Base-by-base conservation (phyloP, 768 basidiomycete species). In the Heimioporus sp. region DNA sequence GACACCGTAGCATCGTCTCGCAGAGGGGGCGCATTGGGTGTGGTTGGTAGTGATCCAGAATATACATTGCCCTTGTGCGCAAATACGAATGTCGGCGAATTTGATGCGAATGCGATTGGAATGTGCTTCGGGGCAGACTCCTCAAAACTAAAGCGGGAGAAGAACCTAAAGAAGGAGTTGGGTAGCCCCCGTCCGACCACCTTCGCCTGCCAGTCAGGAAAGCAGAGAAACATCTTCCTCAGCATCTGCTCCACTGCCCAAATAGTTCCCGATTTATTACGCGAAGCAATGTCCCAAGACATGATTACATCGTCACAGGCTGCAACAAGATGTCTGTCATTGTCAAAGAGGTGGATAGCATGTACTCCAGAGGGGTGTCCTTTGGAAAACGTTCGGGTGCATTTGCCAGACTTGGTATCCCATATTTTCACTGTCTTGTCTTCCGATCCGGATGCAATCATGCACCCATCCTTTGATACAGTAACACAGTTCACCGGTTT, bases 361-460 rank as follows among this genome's bases (percentile, higher is more conserved):
- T 51, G 62, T 49, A 63, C 48, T 1, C 48, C 54, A 0, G 43
- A 30, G 28, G 15, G 40, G 39, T 62, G 49, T 10, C 59, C 62
- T 21, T 52, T 62, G 36, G 53, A 56, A 15, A 62, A 34, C 1
- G 62, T 55, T 5, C 30, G 40, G 0, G 43, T 48, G 10, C 58
- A 62, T 30, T 52, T 51, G 15, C 66, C 65, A 0, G 60, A 49
- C 2, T 5, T 16, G 10, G 40, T 28, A 15, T 63, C 56, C 66
- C 66, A 67, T 28, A 66, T 43, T 28, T 61, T 64, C 24, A 64
- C 30, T 0, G 62, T 60, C 30, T 56, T 56, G 45, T 67, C 66
- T 31, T 59, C 46, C 4, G 65, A 68, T 20, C 64, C 63, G 2
- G 65, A 61, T 9, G 52, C 65, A 5, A 62, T 2, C 2, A 38